phyloP scores from a whole-genome alignment of 139 green algal species.

The Picochlorum sp. region DNA sequence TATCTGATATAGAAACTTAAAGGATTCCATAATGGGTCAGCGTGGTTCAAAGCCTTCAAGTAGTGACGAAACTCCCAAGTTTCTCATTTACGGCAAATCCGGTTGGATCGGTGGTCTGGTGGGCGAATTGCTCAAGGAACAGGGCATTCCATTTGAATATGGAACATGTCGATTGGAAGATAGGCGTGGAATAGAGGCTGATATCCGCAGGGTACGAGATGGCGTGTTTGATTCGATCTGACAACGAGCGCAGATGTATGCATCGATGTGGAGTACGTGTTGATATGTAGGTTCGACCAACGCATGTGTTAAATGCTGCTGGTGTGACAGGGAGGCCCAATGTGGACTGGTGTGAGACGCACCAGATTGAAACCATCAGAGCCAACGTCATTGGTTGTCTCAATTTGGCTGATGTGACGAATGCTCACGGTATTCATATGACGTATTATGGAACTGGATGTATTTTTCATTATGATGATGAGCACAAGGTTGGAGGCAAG shows the following conservation, averaged over 20 bases:
- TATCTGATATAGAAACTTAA: too few relatives aligned
- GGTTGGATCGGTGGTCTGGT: conserved; percentile 88
- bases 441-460: conserved; percentile 93
- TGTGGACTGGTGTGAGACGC: conserved; percentile 97
- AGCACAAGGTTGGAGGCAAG: conserved; percentile 56
- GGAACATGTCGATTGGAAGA: conserved; percentile 79
- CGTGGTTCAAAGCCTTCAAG: too few relatives aligned
- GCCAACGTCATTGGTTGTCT: conserved; percentile 91
- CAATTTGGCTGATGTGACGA: conserved; percentile 78
- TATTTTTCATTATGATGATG: conserved; percentile 98
- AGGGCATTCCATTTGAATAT: conserved; percentile 77
- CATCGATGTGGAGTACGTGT: not conserved
- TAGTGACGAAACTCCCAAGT: conserved; percentile 20
- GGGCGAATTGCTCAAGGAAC: conserved; percentile 60
- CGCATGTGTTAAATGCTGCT: conserved; percentile 90
- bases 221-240: not conserved
- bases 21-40: too few relatives aligned
- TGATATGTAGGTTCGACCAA: conserved; percentile 71
- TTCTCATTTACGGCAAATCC: conserved; percentile 78
- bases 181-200: conserved; percentile 59
- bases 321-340: conserved; percentile 93
- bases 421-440: conserved; percentile 71
- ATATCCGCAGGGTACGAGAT: conserved; percentile 73
- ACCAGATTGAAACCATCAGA: conserved; percentile 90
- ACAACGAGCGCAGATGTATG: too few relatives aligned